Conservation (phyloP, 805 yeast species). For the Jamesozyma spencerorum region DNA sequence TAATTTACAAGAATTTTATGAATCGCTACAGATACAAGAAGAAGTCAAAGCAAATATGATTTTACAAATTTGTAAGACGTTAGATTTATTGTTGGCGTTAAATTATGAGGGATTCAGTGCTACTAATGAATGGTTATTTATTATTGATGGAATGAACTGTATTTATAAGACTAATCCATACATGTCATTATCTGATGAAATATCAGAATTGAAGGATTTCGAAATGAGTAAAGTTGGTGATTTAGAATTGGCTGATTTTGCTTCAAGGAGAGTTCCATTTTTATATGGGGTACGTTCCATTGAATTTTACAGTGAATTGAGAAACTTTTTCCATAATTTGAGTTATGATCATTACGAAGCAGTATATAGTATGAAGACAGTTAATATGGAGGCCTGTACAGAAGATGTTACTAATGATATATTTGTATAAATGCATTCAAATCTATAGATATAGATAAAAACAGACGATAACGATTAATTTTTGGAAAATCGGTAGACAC, state of each 20-base stretch:
- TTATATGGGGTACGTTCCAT: slow-evolving; percentile 21
- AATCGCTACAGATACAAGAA: slow-evolving; percentile 20
- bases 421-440: slow-evolving; percentile 19
- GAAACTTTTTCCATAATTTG: slow-evolving; percentile 21
- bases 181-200: slow-evolving; percentile 38
- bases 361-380: slow-evolving; percentile 41
- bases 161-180: slow-evolving; percentile 34
- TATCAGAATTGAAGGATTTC: slow-evolving; percentile 33
- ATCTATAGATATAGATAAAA: not conserved
- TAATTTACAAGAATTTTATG: slow-evolving; percentile 24
- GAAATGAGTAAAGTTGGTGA: slow-evolving; percentile 25
- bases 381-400: slow-evolving; percentile 40
- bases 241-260: slow-evolving; percentile 14
- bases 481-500: slow-evolving; percentile 53
- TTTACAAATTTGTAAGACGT: slow-evolving; percentile 60
- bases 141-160: slow-evolving; percentile 58
- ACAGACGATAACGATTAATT: not conserved
- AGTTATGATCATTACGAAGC: slow-evolving; percentile 32
- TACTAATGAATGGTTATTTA: slow-evolving; percentile 73
- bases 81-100: slow-evolving; percentile 63
- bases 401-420: slow-evolving; percentile 54
- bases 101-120: slow-evolving; percentile 69
- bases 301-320: slow-evolving; percentile 18
- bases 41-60: slow-evolving; percentile 28
- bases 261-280: slow-evolving; percentile 21